Percentiles rank a stretch among this genome's conserved stretches.
Evolutionary conservation across 2,329 filamentous ascomycete genomes (phyloP).

Genomic region (Colletotrichum zoysiae): DNA sequence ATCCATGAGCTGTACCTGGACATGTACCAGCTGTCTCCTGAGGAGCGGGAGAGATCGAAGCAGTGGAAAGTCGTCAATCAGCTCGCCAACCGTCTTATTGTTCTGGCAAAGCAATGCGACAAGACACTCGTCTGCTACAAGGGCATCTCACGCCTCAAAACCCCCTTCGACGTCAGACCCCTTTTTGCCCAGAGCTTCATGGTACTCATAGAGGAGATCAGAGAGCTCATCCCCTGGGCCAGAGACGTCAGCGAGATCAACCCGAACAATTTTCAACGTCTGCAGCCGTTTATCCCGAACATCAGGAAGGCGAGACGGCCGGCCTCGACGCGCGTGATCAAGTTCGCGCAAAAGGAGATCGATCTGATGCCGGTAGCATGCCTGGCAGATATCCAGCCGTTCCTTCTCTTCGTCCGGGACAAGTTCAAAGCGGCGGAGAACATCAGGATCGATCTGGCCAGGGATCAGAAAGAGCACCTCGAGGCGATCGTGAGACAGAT

Average conservation of each 20-base stretch:
- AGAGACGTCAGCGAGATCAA: not conserved
- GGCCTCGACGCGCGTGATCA: conserved; percentile 14
- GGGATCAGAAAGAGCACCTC: not conserved
- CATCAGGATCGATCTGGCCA: not conserved
- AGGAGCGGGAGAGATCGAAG: not conserved
- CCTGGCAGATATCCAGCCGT: not conserved
- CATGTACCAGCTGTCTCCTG: conserved; percentile 14
- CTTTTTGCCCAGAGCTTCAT: conserved; percentile 3
- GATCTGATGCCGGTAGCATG: conserved; percentile 6
- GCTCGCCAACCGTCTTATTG: not conserved
- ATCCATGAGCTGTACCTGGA: conserved; percentile 11
- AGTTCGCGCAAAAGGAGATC: conserved; percentile 33
- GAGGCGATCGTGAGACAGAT: not conserved
- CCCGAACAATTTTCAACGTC: not conserved
- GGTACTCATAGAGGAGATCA: not conserved
- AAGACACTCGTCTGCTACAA: not conserved
- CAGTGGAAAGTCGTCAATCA: not conserved
- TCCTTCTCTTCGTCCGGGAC: not conserved
- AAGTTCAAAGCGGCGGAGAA: not conserved
- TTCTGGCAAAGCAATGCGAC: not conserved
- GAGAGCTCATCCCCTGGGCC: not conserved
- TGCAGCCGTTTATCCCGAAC: conserved; percentile 11
- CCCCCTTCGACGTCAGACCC: not conserved
- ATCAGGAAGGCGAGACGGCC: conserved; percentile 20
- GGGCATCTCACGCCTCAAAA: not conserved